Evolutionary conservation across 139 green algal genomes (phyloP).

Genomic region (Bryopsis sp.): DNA sequence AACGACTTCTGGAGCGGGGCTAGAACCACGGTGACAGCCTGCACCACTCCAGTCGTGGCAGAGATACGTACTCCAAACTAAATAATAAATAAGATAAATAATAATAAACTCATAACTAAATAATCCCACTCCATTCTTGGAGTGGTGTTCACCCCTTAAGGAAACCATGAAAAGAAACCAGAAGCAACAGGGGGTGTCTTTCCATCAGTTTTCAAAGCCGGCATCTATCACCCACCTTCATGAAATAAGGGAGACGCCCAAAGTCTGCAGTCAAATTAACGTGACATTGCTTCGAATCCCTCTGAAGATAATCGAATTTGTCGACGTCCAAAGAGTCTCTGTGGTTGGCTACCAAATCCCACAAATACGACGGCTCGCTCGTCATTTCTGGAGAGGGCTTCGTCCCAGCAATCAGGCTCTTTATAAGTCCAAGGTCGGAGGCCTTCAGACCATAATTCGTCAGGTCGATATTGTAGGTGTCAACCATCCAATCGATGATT

Average conservation of each 20-base stretch:
- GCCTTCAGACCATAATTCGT: not conserved
- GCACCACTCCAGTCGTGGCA: no score
- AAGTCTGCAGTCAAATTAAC: conserved; percentile 22
- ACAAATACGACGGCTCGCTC: conserved; percentile 24
- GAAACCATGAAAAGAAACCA: no score
- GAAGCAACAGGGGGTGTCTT: no score
- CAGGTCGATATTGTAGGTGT: not conserved
- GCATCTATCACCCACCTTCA: no score
- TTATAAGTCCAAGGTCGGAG: not conserved
- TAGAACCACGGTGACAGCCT: no score
- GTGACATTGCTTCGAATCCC: conserved; percentile 27
- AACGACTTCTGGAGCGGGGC: no score
- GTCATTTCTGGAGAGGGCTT: not conserved
- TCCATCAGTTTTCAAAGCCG: no score
- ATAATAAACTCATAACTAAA: no score
- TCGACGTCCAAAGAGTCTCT: conserved; percentile 47
- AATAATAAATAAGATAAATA: no score
- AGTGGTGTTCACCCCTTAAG: no score
- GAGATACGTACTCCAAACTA: no score
- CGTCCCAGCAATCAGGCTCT: not conserved
- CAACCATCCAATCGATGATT: not conserved
- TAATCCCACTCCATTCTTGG: no score
- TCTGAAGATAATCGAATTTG: conserved; percentile 51
- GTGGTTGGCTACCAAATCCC: conserved; percentile 41
- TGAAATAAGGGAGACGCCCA: conserved; percentile 8